These are phyloP conservation scores for Russula sp. DNA, from an alignment of 768 basidiomycete species.

Conservation along the genomic window DNA sequence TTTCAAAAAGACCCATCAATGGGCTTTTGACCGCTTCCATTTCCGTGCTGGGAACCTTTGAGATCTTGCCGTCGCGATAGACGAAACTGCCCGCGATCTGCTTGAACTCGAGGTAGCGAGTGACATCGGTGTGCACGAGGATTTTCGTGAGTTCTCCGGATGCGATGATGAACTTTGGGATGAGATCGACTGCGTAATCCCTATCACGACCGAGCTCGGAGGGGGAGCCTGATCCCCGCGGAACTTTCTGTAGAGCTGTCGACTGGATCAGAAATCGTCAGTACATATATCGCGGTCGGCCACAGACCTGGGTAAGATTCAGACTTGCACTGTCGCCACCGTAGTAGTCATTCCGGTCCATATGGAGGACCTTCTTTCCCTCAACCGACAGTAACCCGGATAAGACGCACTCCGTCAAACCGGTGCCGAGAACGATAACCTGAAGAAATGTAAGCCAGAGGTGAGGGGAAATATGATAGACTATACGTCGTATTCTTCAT, in stretches of 20 bases:
- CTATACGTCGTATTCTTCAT: conserved; percentile 96
- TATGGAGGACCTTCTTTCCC: conserved; percentile 99
- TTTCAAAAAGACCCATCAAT: conserved; percentile 99
- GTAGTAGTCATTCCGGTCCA: conserved; percentile 98
- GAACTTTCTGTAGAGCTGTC: conserved; percentile 94
- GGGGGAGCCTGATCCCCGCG: conserved; percentile 73
- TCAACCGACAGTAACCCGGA: conserved; percentile 98
- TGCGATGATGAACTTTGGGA: conserved; percentile 99
- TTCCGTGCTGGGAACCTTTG: conserved; percentile 96
- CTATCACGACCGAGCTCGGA: conserved; percentile 90
- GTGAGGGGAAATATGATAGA: not conserved
- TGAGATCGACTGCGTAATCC: conserved; percentile 96
- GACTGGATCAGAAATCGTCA: conserved; percentile 23
- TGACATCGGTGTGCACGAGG: conserved; percentile 98
- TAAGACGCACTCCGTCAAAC: conserved; percentile 96
- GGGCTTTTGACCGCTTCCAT: conserved; percentile 94
- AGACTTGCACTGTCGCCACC: conserved; percentile 96
- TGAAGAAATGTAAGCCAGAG: conserved; percentile 35
- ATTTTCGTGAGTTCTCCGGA: conserved; percentile 97
- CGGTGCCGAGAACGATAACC: conserved; percentile 94
- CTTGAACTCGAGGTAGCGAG: conserved; percentile 98
- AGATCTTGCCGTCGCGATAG: conserved; percentile 93
- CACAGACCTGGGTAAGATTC: conserved; percentile 89
- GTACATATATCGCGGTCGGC: conserved; percentile 11
- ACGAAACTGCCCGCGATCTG: conserved; percentile 99